Conservation (phyloP, 768 basidiomycete genomes). For the Mycena amicta region DNA sequence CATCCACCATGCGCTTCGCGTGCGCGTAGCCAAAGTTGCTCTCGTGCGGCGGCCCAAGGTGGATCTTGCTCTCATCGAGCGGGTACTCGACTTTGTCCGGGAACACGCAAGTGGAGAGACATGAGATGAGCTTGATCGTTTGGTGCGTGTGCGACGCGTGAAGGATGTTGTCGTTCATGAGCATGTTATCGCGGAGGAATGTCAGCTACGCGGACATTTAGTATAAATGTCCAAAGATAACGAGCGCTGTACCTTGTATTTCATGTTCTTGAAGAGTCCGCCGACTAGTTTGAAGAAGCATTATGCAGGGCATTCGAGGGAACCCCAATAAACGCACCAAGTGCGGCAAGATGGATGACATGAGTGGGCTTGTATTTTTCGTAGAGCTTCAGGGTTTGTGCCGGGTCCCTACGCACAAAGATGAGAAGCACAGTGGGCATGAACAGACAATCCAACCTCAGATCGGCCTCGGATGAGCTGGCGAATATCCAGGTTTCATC, state of each 20-base stretch:
- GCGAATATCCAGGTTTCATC: conserved; percentile 75
- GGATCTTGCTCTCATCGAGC: conserved; percentile 90
- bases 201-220: conserved; percentile 64
- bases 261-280: conserved; percentile 95
- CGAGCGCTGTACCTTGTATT: conserved; percentile 89
- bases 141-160: conserved; percentile 69
- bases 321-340: conserved; percentile 66
- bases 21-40: conserved; percentile 98
- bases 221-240: too few species aligned
- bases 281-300: conserved; percentile 59
- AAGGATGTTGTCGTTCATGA: conserved; percentile 95
- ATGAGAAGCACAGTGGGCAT: background rate
- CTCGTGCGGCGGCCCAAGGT: conserved; percentile 87
- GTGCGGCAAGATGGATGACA: conserved; percentile 95
- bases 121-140: conserved; percentile 84
- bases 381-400: conserved; percentile 71
- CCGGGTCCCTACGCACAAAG: conserved; percentile 9
- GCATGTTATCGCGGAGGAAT: conserved; percentile 91
- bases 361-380: conserved; percentile 93
- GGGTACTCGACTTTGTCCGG: conserved; percentile 95
- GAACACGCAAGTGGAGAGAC: conserved; percentile 96
- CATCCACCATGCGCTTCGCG: conserved; percentile 93
- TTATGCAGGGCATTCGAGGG: background rate
- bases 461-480: conserved; percentile 63
- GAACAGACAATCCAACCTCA: conserved; percentile 46